Evolutionary conservation across 2,329 filamentous ascomycete genomes (phyloP).

Genomic region (Apiospora hydei): DNA sequence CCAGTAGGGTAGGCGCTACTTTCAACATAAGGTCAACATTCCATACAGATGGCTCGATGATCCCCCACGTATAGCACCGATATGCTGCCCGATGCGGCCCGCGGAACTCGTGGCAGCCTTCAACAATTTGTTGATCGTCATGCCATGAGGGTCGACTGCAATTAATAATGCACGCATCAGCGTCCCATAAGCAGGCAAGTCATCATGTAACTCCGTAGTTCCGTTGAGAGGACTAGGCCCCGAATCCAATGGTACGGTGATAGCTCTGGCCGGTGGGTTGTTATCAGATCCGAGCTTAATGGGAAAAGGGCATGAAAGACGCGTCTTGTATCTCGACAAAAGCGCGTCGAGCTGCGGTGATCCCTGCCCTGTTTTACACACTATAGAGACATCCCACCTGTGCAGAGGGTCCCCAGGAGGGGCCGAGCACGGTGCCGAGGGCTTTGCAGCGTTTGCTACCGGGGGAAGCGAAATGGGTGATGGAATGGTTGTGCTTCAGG

Average conservation of each 20-base stretch:
- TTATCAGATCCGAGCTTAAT: conserved; percentile 21
- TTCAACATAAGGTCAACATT: conserved; percentile 17
- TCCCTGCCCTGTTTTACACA: conserved; percentile 9
- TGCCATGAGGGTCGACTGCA: neutral
- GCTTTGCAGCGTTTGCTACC: neutral
- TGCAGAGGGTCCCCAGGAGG: neutral
- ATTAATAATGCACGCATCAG: conserved; percentile 8
- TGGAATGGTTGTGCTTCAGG: conserved; percentile 15
- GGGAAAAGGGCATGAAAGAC: conserved; percentile 1
- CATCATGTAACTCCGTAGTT: conserved; percentile 3
- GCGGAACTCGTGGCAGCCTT: neutral
- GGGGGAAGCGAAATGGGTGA: conserved; percentile 7
- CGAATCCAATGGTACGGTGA: conserved; percentile 14
- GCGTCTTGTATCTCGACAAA: conserved; percentile 1
- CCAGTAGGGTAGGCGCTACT: neutral
- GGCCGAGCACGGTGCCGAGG: conserved; percentile 2
- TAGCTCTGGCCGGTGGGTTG: conserved; percentile 9
- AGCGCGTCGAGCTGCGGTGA: conserved; percentile 9
- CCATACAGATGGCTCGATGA: conserved; percentile 4
- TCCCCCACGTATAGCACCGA: conserved; percentile 8
- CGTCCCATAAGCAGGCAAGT: conserved; percentile 4
- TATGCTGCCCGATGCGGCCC: conserved; percentile 1
- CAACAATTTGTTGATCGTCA: neutral
- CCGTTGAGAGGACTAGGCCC: neutral
- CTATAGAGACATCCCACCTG: neutral